Evolutionary conservation across 106 monocot species (phyloP), one percentile per base, ranked within the genome.

Genomic region (Gastrodia elata): DNA sequence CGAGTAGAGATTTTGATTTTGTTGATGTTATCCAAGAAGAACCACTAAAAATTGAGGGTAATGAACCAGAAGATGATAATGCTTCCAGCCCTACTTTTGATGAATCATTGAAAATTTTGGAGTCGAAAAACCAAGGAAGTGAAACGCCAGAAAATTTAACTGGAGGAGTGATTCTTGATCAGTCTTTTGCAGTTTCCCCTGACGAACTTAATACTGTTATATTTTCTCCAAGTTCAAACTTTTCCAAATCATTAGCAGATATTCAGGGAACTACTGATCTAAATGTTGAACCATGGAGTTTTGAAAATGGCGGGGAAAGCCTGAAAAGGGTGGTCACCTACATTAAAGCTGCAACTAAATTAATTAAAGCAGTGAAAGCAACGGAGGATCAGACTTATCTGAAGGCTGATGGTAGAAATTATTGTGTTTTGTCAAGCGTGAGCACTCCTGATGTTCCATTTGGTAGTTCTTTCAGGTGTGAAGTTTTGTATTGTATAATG

Each of bases 371-470:
- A 59, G 82, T 94, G 75, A 90, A 82, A 79, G 90, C 90, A 64
- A 90, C 80, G 68, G 94, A 94, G 39, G 90, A 90, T 42, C 89
- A 94, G 56, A 83, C 64, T 41, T 94, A 90, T 74, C 15, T 94
- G 72, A 94, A 94, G 75, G 90, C 87, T 57, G 86, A 87, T 81
- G 88, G 90, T 16, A 87, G 82, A 69, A 68, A 76, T 41, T 94
- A 80, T 79, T 83, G 90, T 44, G 82, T 94, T 74, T 81, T 90
- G 73, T 64, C 83, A 48, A 84, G 80, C 76, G 94, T 88, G 38
- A 88, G 84, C 70, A 94, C 86, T 70, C 94, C 94, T 73, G 94
- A 94, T 81, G 94, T 84, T 82, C 94, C 94, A 64, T 94, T 73
- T 79, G 94, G 87, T 52, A 86, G 65, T 40, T 86, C 24, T 77